Base-by-base conservation (phyloP, 1,284 basidiomycete genomes). In the Cryptococcus deneoformans region DNA sequence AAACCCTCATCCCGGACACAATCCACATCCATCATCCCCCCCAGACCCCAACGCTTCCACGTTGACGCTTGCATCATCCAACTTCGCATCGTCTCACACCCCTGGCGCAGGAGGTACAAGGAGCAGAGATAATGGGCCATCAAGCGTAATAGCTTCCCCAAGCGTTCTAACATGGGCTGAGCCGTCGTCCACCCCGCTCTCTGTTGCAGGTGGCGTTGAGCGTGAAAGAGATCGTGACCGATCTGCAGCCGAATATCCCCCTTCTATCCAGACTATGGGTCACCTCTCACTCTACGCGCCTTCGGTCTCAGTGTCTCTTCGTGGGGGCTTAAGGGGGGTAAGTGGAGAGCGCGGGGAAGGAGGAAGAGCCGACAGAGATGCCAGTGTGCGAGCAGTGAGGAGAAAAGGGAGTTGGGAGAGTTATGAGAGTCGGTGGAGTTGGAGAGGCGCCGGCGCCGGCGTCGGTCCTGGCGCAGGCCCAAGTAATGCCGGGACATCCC, bases 31-130 rank as follows among this genome's bases (percentile, higher is more conserved):
- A 12, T 87, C 87, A 6, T 90, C 89, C 1, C 87, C 90, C 9
- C 94, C 94, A 0, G 81, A 86, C 29, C 92, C 95, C 71, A 93
- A 98, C 70, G 94, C 94, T 0, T 93, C 90, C 4, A 81, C 94
- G 51, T 80, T 97, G 47, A 98, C 94, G 0, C 84, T 98, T 10
- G 94, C 94, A 3, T 93, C 90, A 11, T 94, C 90, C 3, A 92
- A 90, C 1, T 94, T 90, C 73, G 92, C 84, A 0, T 80, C 87
- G 50, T 84, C 86, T 76, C 79, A 42, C 75, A 83, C 65, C 56
- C 71, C 40, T 75, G 76, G 48, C 37, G 16, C 36, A 20, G 42
- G 43, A 29, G 29, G 29, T 29, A 29, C 29, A 29, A 29, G 29
- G 29, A 29, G 29, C 6, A 50, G n/a, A 50, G 14, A 24, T 12